Base-by-base conservation (phyloP, 2,329 filamentous ascomycete species). In the Aspergillus chevalieri region DNA sequence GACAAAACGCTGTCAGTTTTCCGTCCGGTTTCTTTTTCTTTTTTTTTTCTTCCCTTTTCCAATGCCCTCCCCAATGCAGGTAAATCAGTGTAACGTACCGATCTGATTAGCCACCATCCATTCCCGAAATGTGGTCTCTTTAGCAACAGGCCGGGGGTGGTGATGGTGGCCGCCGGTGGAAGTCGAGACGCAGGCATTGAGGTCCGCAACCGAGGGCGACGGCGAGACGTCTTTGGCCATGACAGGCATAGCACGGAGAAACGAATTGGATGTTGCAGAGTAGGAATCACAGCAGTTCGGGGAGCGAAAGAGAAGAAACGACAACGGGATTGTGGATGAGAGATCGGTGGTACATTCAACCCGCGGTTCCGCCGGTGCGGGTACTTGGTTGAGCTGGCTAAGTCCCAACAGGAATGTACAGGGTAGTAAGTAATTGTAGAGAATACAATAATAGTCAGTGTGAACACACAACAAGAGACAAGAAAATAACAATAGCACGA, bases 41-140 rank as follows among this genome's bases (percentile, higher is more conserved):
- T 15, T 4, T 36, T 17, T 36, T 34, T 36, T 8, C 8, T 8
- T 17, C 15, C 15, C 3, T 4, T 36, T 36, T 33, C 17, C 10
- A 14, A 24, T 42, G 10, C 26, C 26, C 10, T 4, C 10, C 4
- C 26, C 9, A 30, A 30, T 42, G 8, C 39, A 42, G 17, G 15
- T 21, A 6, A 21, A 6, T 5, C 8, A 21, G 15, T 19, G 15
- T 41, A 21, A 19, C 82, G 52, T 83, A 91, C 87, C 86, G 61
- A 89, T 84, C 68, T 92, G 87, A 68, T 92, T 88, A 63, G 87
- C 77, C 58, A 89, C 82, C 65, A 91, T 79, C 82, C 85, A 88
- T 63, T 72, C 67, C 49, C 69, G 69, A 59, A 72, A 70, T 46
- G 66, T 68, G 58, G 69, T 68, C 56, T 69, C 66, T 58, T 69